These are phyloP conservation scores for Mitragyna speciosa DNA, from an alignment of 257 asterid species.

Conservation along the genomic window DNA sequence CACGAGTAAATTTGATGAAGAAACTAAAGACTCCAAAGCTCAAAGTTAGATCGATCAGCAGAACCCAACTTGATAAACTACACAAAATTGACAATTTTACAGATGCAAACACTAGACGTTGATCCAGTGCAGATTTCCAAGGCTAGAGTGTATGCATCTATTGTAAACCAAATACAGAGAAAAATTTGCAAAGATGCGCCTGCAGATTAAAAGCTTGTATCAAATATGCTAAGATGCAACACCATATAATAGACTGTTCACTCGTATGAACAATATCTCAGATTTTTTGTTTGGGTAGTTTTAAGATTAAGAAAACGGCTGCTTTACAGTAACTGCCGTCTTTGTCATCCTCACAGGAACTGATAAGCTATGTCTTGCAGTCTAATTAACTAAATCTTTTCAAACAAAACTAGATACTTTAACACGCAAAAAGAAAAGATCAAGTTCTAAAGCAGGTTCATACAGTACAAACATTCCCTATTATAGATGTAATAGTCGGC, in stretches of 20 bases:
- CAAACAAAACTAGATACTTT: background rate
- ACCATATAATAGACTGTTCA: background rate
- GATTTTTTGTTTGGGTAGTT: background rate
- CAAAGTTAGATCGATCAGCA: background rate
- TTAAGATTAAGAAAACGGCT: background rate
- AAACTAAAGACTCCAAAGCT: background rate
- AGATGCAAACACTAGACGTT: background rate
- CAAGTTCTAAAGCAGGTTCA: background rate
- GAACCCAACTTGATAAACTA: background rate
- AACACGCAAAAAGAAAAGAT: background rate
- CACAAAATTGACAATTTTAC: background rate
- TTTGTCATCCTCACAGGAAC: background rate
- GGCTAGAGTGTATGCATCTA: background rate
- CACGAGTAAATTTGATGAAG: background rate
- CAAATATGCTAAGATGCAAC: background rate
- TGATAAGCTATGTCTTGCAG: background rate
- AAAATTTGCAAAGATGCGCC: background rate
- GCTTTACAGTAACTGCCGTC: background rate
- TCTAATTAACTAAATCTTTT: background rate
- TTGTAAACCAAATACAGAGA: background rate
- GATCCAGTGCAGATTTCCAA: background rate
- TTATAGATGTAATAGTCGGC: background rate
- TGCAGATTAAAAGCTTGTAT: background rate
- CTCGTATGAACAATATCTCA: background rate
- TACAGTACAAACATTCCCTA: background rate